phyloP scores from a whole-genome alignment of 306 rosid species.

The Citrullus amarus region DNA sequence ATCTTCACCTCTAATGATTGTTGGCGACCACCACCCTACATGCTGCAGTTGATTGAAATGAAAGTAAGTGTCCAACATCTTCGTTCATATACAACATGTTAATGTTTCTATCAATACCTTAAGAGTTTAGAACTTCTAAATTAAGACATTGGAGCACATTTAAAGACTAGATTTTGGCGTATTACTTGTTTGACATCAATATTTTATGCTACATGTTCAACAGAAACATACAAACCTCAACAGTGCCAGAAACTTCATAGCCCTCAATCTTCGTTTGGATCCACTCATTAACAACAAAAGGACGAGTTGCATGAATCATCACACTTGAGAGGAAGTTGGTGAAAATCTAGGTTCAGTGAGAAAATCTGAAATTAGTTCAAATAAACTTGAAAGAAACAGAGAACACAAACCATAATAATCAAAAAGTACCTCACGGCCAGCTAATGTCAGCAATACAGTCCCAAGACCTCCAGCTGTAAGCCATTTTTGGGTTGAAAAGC shows the following conservation, averaged over 20 bases:
- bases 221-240: slow-evolving; percentile 57
- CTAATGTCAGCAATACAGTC: slow-evolving; percentile 90
- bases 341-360: slow-evolving; percentile 50
- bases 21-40: slow-evolving; percentile 99
- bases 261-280: slow-evolving; percentile 93
- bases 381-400: slow-evolving; percentile 11
- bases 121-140: not conserved
- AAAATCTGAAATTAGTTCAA: slow-evolving; percentile 11
- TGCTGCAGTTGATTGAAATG: slow-evolving; percentile 43
- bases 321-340: slow-evolving; percentile 95
- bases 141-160: not conserved
- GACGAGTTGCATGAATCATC: slow-evolving; percentile 95
- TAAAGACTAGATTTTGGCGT: not conserved
- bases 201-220: slow-evolving; percentile 1
- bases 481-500: slow-evolving; percentile 94
- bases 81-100: not conserved
- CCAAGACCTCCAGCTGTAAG: slow-evolving; percentile 99
- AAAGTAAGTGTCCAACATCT: not conserved
- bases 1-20: slow-evolving; percentile 89
- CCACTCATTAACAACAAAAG: slow-evolving; percentile 89
- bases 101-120: not conserved
- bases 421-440: slow-evolving; percentile 84
- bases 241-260: slow-evolving; percentile 93
- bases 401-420: not conserved
- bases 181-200: not conserved